These are phyloP conservation scores for Candida smagusa DNA, from an alignment of 1,139 yeast species.

Conservation along the genomic window DNA sequence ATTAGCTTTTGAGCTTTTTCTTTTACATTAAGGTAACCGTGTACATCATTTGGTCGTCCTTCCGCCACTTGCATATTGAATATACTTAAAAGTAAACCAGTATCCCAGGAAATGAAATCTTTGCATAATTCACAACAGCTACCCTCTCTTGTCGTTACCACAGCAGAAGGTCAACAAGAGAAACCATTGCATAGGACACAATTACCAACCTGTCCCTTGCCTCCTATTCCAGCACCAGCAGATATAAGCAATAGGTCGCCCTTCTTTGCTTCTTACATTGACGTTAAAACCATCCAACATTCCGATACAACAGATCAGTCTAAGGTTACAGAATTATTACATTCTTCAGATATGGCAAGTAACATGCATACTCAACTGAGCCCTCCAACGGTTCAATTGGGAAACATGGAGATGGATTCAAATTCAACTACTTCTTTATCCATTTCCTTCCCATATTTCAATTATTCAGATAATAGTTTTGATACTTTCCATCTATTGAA, in stretches of 20 bases:
- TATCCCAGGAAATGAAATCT: neutral
- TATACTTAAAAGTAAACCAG: neutral
- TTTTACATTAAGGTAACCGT: constrained; percentile 1
- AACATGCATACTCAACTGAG: constrained; percentile 3
- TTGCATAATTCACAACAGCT: neutral
- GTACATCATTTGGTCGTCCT: constrained; percentile 1
- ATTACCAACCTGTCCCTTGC: neutral
- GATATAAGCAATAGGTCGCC: neutral
- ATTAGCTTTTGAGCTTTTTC: neutral
- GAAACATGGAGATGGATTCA: constrained; percentile 30
- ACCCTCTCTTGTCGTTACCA: neutral
- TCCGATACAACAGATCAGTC: neutral
- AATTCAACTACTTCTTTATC: constrained; percentile 31
- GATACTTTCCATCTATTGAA: constrained; percentile 32
- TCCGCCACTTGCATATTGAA: neutral
- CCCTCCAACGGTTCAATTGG: constrained; percentile 8
- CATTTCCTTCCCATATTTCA: constrained; percentile 33
- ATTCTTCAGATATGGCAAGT: constrained; percentile 1
- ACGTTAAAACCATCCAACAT: neutral
- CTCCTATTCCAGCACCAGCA: neutral
- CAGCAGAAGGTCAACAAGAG: neutral
- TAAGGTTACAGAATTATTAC: neutral
- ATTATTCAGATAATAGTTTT: constrained; percentile 23
- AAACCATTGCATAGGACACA: neutral
- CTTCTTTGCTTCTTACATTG: neutral